Base-by-base conservation (phyloP, 139 green algal genomes). In the Coccomyxa sp. region DNA sequence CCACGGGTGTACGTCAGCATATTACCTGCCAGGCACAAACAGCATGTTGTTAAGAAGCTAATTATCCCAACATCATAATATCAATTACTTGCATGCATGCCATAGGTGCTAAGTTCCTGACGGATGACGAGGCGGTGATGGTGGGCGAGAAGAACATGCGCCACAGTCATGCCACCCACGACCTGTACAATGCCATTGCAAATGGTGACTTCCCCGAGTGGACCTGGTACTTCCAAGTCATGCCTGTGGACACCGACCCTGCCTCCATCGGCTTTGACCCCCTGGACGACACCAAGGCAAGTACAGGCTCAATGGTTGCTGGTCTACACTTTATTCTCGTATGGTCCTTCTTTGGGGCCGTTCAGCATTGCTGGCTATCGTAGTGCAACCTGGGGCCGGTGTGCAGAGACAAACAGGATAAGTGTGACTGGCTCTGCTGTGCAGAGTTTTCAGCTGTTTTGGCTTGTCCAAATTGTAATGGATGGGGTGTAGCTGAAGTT, bases 151-250 rank as follows among this genome's bases (percentile, higher is more conserved):
- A 68, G 0, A 93, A 94, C 85, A 90, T 84, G 66, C 51, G 74
- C 23, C 76, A 94, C 82, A 90, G 83, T 77, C 91, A 94, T 82
- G 91, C 91, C 30, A 94, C 91, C 23, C 68, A 85, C 67, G 90
- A 94, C 76, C 85, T 94, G 74, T 89, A 90, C 79, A 68, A 90
- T 15, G 51, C 88, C 45, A 94, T 93, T 79, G 80, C 84, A 27
- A 30, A 77, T 1, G 90, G 90, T 21, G 38, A 82, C 60, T 76
- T 57, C 28, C 79, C 79, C 17, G 87, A 93, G 81, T 93, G 90
- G 90, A 88, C 85, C 81, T 85, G 93, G 23, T 86, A 77, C 51
- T 84, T 93, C 14, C 90, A 94, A 86, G 81, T 85, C 45, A 93
- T 31, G 63, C 68, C 85, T 13, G n/a, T 30, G 15, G 25, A 13